Conservation (phyloP, 352 stramenopile species). For the Globisporangium barbulae region DNA sequence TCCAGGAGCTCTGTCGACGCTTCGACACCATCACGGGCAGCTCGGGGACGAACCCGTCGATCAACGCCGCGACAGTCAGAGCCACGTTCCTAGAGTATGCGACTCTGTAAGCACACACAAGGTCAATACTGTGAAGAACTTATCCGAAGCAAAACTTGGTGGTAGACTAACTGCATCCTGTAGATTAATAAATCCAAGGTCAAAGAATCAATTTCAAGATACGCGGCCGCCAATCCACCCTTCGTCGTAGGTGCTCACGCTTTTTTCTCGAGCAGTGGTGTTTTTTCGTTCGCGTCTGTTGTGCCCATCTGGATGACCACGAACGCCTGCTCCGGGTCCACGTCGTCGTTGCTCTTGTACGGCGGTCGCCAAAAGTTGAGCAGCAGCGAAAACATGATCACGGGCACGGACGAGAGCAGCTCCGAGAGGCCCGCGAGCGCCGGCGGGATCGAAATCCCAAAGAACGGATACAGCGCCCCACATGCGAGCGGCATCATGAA, state of each 20-base stretch:
- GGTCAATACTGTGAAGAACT: neutral
- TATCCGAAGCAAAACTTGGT: neutral
- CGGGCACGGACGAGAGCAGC: conserved; percentile 69
- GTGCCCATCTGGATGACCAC: conserved; percentile 36
- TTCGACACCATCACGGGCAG: conserved; percentile 40
- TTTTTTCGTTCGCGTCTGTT: conserved; percentile 23
- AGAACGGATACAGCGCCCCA: conserved; percentile 56
- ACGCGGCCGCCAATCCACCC: neutral
- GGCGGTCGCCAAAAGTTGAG: conserved; percentile 64
- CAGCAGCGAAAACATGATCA: conserved; percentile 73
- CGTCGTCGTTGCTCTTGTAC: conserved; percentile 21
- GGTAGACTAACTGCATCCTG: neutral
- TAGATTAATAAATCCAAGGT: neutral
- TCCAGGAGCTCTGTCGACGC: conserved; percentile 27
- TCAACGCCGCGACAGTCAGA: conserved; percentile 15
- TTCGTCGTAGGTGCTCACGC: neutral
- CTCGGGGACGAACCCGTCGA: conserved; percentile 8
- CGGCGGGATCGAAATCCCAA: conserved; percentile 61
- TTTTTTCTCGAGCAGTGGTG: conserved; percentile 26
- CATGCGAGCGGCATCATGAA: conserved; percentile 75
- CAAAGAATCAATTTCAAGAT: neutral
- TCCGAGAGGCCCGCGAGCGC: conserved; percentile 69
- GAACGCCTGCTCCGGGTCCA: conserved; percentile 18
- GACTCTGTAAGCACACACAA: neutral
- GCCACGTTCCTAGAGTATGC: conserved; percentile 34